Conservation (phyloP, 2,329 filamentous ascomycete genomes). For the Exophiala bonariae region DNA sequence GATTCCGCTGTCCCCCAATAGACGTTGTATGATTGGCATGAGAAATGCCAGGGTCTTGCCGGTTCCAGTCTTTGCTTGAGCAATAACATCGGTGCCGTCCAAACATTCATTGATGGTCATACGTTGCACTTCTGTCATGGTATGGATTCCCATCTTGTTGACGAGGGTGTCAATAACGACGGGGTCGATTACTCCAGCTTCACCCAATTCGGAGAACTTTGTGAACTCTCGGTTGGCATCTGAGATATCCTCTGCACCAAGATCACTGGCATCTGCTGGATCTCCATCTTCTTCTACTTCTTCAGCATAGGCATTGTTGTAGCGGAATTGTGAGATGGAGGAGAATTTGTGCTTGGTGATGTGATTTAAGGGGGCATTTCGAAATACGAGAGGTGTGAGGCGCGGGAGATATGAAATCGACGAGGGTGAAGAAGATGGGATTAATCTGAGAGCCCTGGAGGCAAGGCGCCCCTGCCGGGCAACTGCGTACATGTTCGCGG, state of each 20-base stretch:
- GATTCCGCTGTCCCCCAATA: constrained; percentile 35
- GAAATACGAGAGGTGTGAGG: constrained; percentile 4
- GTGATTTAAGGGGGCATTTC: not conserved
- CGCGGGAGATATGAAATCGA: constrained; percentile 12
- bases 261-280: constrained; percentile 28
- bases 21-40: constrained; percentile 48
- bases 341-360: constrained; percentile 15
- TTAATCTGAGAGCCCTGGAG: constrained; percentile 24
- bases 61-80: constrained; percentile 54
- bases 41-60: constrained; percentile 53
- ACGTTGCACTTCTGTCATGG: constrained; percentile 90
- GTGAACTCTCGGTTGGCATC: constrained; percentile 30
- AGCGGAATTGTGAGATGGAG: constrained; percentile 19
- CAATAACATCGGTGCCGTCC: constrained; percentile 71
- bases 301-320: constrained; percentile 29
- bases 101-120: constrained; percentile 79
- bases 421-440: constrained; percentile 14
- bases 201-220: constrained; percentile 40
- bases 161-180: constrained; percentile 70
- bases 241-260: constrained; percentile 22
- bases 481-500: constrained; percentile 30
- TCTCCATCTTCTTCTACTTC: constrained; percentile 17
- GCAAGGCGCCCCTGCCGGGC: constrained; percentile 20
- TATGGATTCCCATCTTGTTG: constrained; percentile 70
- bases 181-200: constrained; percentile 54